Evolutionary conservation across 805 yeast genomes (phyloP), one percentile per base, ranked within the genome.

Genomic region (Zygoascus tannicola): DNA sequence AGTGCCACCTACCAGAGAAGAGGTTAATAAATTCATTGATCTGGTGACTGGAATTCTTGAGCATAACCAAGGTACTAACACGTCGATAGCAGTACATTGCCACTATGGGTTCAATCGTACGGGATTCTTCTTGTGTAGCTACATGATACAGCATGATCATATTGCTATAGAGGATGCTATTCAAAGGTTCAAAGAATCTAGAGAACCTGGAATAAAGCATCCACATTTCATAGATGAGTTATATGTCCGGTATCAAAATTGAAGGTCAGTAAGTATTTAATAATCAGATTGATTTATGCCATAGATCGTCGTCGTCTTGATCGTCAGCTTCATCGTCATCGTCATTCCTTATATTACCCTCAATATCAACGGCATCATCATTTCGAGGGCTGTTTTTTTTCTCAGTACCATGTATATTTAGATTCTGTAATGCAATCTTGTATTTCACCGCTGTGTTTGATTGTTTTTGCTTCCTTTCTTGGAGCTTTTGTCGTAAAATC

Each of bases 21-120:
- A 83, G 16, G 78, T 81, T 28, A 60, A 76, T 30, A 63, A 70
- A 40, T 83, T 80, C 50, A 68, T 78, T 32, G 68, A 64, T 33
- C 64, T 79, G 37, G 69, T 78, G 3, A 78, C 76, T 49, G 65
- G 67, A 38, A 68, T 76, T 16, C 54, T 73, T 22, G 48, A 50
- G 5, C 59, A 56, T 20, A 35, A 3, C 51, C 44, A 18, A 44
- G 52, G 18, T 55, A 52, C 15, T 2, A 22, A 3, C 5, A 33
- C 32, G 8, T 28, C 22, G 19, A 63, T 80, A 4, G 85, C 74
- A 0, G 81, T 83, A 5, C 92, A 83, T 59, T 82, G 92, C 56
- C 92, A 82, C 58, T 82, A 82, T 56, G 92, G 90, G 4, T 84
- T 81, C 62, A 82, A 82, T 58, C 65, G 90, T 45, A 82, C 90